Percentiles rank a stretch among this genome's conserved stretches.
Evolutionary conservation across 1,284 basidiomycete genomes (phyloP).

Genomic region (Trametes hirsuta): DNA sequence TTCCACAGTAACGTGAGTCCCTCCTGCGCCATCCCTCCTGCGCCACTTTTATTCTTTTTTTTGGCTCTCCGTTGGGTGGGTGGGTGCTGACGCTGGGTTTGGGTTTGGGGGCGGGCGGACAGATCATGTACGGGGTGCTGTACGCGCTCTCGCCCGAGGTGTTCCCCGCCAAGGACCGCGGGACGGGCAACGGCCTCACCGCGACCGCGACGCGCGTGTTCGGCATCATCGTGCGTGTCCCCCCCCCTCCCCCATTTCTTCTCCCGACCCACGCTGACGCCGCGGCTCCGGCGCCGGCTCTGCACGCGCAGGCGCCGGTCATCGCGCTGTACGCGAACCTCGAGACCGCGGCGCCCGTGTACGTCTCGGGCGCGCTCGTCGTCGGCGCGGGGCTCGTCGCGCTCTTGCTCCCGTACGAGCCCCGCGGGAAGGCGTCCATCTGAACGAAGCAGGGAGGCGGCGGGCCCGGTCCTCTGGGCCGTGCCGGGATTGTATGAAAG

Average conservation of each 20-base stretch:
- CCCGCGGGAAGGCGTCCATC: conserved; percentile 66
- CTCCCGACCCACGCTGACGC: conserved; percentile 5
- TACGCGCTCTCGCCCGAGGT: conserved; percentile 74
- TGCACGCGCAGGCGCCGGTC: conserved; percentile 58
- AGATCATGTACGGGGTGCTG: conserved; percentile 78
- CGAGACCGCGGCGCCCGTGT: conserved; percentile 72
- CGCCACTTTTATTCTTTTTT: conserved; percentile 15
- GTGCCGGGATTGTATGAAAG: too few relatives aligned
- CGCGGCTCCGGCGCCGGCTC: background rate
- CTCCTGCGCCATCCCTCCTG: background rate
- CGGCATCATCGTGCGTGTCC: conserved; percentile 58
- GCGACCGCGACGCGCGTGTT: conserved; percentile 61
- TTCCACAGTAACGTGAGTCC: conserved; percentile 58
- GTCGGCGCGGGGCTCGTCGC: conserved; percentile 66
- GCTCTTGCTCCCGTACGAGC: conserved; percentile 77
- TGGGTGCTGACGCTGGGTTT: background rate
- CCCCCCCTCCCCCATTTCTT: conserved; percentile 24
- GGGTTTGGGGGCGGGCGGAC: background rate
- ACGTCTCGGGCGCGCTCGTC: conserved; percentile 75
- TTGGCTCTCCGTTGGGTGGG: background rate
- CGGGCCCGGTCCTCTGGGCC: too few relatives aligned
- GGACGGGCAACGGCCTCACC: conserved; percentile 63
- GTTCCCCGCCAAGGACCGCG: conserved; percentile 75
- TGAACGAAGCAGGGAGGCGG: conserved; percentile 9
- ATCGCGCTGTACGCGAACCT: conserved; percentile 74